Conservation (phyloP, 108 stramenopile genomes). For the Pseudonitzschia pungens region DNA sequence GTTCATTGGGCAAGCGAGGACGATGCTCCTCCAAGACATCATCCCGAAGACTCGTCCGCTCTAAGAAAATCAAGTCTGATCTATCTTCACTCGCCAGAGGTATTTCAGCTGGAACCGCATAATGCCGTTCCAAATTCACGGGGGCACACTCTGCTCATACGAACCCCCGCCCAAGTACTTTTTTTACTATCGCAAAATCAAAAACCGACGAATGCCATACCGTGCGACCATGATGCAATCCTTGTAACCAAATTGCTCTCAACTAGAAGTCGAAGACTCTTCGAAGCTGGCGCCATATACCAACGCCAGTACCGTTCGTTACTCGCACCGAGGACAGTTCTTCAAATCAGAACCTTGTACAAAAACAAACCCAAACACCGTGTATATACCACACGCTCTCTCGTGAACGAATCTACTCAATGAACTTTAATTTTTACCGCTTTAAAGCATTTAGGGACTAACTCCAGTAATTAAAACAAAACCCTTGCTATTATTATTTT, state of each 20-base stretch:
- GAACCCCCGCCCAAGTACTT: not conserved
- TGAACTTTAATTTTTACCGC: not conserved
- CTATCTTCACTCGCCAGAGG: slow-evolving; percentile 26
- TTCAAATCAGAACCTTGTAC: slow-evolving; percentile 12
- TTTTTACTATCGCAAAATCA: not conserved
- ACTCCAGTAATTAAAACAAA: not conserved
- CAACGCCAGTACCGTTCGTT: not conserved
- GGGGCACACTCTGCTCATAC: slow-evolving; percentile 9
- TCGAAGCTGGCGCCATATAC: not conserved
- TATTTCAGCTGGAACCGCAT: slow-evolving; percentile 5
- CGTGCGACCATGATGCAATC: not conserved
- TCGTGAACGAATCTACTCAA: slow-evolving; percentile 1
- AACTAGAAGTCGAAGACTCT: not conserved
- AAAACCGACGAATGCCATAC: not conserved
- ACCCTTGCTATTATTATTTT: too few relatives aligned
- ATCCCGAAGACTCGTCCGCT: slow-evolving; percentile 28
- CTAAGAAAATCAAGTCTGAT: slow-evolving; percentile 38
- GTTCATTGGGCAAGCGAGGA: slow-evolving; percentile 22
- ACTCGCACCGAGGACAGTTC: not conserved
- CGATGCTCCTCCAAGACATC: not conserved
- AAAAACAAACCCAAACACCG: slow-evolving; percentile 8
- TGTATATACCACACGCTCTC: slow-evolving; percentile 8
- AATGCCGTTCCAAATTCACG: not conserved
- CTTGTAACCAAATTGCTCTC: not conserved
- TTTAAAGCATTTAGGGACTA: not conserved